These are phyloP conservation scores for Plasmodium inui DNA, from an alignment of 169 alveolate genomes.

Conservation along the genomic window DNA sequence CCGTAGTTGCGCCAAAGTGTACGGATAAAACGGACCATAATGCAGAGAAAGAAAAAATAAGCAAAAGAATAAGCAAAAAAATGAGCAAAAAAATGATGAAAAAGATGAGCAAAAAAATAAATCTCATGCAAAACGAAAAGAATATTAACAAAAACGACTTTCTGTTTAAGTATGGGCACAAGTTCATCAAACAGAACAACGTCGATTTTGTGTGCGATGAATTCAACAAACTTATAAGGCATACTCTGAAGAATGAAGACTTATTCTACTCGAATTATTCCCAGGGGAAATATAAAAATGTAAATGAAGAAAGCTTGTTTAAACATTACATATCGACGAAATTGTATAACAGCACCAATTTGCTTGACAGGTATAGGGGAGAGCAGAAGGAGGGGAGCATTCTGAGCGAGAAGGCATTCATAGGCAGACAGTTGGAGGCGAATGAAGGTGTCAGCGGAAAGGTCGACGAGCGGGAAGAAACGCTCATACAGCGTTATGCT, in stretches of 20 bases:
- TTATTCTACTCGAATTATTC: constrained; percentile 4
- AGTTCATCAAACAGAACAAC: constrained; percentile 16
- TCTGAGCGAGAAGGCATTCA: background rate
- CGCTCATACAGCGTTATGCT: constrained; percentile 11
- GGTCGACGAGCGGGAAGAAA: constrained; percentile 12
- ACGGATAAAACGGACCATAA: background rate
- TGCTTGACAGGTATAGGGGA: constrained; percentile 1
- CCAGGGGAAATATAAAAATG: constrained; percentile 25
- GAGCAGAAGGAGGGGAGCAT: background rate
- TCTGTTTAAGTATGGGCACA: background rate
- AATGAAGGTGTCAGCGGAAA: background rate
- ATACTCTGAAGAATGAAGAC: constrained; percentile 46
- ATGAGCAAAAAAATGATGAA: background rate
- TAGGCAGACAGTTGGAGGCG: background rate
- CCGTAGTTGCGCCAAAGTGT: background rate
- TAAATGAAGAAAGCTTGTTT: constrained; percentile 35
- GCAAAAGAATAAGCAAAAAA: background rate
- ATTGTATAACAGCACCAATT: constrained; percentile 22
- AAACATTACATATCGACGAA: constrained; percentile 49
- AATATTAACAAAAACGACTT: background rate
- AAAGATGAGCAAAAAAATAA: too few relatives aligned
- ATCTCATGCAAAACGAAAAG: background rate
- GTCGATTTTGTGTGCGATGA: constrained; percentile 66
- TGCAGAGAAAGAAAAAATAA: background rate
- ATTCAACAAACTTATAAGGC: constrained; percentile 24